phyloP scores from a whole-genome alignment of 116 monocot species.

The Phalaenopsis hybrid region DNA sequence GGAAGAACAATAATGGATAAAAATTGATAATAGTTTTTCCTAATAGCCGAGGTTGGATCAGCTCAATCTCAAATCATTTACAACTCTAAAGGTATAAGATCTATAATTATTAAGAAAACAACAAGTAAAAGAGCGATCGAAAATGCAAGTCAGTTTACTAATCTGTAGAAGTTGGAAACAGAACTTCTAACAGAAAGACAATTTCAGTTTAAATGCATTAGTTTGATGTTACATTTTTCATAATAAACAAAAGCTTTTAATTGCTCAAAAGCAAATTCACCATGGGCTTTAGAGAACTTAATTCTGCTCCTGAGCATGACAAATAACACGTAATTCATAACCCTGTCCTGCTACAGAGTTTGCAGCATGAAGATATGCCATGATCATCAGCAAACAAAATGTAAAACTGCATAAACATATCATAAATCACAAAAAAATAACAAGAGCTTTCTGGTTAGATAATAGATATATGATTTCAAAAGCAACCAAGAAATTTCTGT shows the following conservation, averaged over 20 bases:
- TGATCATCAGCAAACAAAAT: constrained; percentile 2
- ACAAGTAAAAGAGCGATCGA: neutral
- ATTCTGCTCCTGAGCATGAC: neutral
- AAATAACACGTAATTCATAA: neutral
- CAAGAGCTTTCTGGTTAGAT: neutral
- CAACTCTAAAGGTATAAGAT: too few relatives aligned
- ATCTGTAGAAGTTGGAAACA: too few relatives aligned
- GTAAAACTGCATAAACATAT: neutral
- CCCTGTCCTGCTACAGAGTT: neutral
- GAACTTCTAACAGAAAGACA: too few relatives aligned
- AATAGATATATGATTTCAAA: neutral
- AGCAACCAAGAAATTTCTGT: neutral
- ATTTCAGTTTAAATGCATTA: too few relatives aligned
- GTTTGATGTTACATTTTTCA: neutral
- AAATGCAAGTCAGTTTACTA: too few relatives aligned
- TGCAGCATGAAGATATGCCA: neutral
- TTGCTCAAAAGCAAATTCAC: neutral
- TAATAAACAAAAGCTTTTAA: neutral
- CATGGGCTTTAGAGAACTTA: neutral
- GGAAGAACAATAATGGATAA: too few relatives aligned
- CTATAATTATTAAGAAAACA: neutral
- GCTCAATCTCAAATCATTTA: too few relatives aligned
- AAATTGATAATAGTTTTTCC: too few relatives aligned
- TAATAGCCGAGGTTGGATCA: too few relatives aligned
- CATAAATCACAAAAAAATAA: neutral